Base-by-base conservation (phyloP, 495 filamentous ascomycete species). In the Chaetomium fimeti region DNA sequence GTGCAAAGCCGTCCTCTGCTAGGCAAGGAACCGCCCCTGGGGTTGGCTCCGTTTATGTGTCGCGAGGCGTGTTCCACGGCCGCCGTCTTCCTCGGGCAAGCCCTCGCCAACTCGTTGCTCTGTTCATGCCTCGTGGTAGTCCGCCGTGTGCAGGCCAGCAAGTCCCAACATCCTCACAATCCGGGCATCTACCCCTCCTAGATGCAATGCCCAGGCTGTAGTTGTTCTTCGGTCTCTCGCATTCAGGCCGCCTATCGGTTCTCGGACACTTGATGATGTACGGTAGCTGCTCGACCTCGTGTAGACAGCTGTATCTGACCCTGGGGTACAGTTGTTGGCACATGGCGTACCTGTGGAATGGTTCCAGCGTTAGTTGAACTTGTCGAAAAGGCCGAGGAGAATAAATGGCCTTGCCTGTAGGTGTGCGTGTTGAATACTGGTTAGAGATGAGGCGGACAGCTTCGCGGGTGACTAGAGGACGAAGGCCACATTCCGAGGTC, bases 181-280 rank as follows among this genome's bases (percentile, higher is more conserved):
- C 53, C n/a, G 53, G 53, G 15, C 53, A 56, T 32, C 11, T 56
- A 2, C 28, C 53, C n/a, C 12, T 56, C 32, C 16, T 56, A n/a
- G 53, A 56, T 24, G 53, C 9, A n/a, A 56, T 40, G 7, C 53
- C 53, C 18, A 56, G 29, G 29, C n/a, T 56, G 53, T 56, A 56
- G 53, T 56, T 56, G 18, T 56, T 5, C n/a, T 18, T 38, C 9
- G 53, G 29, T 9, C 2, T 20, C 5, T 24, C 53, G 16, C 53
- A 56, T 11, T 40, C 53, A 20, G 32, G 27, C n/a, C 29, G 5
- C 8, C 28, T 4, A 7, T 32, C 25, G 4, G 12, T 9, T n/a
- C 53, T n/a, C 8, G 28, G 32, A n/a, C 53, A 56, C 16, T 13
- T 38, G 7, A 56, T 32, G 18, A 40, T 40, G 53, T 56, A 56